These are phyloP conservation scores for Mangifera indica DNA, from an alignment of 345 rosid species.

Conservation along the genomic window DNA sequence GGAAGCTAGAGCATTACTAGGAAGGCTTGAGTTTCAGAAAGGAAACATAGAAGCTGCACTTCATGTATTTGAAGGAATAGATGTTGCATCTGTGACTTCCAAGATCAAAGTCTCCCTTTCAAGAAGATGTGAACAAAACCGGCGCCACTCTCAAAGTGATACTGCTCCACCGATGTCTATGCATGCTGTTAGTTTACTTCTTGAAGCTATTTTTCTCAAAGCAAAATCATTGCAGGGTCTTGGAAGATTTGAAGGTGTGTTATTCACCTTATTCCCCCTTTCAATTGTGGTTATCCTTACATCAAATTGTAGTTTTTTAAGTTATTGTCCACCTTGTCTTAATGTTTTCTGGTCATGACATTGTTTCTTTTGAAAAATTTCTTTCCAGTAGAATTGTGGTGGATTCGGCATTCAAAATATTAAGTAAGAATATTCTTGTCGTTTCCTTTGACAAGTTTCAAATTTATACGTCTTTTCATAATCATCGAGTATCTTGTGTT, in stretches of 20 bases:
- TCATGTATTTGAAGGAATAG: slow-evolving; percentile 74
- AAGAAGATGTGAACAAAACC: slow-evolving; percentile 39
- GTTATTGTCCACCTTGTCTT: background rate
- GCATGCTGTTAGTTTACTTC: slow-evolving; percentile 59
- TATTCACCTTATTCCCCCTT: background rate
- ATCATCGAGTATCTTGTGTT: background rate
- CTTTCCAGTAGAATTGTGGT: background rate
- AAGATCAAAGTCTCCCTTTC: slow-evolving; percentile 53
- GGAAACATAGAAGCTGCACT: slow-evolving; percentile 68
- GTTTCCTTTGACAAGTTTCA: background rate
- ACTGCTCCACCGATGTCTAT: slow-evolving; percentile 54
- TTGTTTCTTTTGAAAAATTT: background rate
- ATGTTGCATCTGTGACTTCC: slow-evolving; percentile 48
- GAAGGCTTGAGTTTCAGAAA: slow-evolving; percentile 70
- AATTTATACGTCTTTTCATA: background rate
- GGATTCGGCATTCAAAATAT: background rate
- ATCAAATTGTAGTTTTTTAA: background rate
- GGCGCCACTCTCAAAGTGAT: slow-evolving; percentile 46
- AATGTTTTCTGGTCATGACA: background rate
- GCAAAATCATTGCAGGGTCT: slow-evolving; percentile 66
- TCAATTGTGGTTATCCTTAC: background rate
- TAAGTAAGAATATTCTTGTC: background rate
- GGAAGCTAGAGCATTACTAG: slow-evolving; percentile 83
- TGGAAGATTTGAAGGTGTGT: slow-evolving; percentile 56
- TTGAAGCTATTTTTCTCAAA: slow-evolving; percentile 66